These are phyloP conservation scores for Sporothrix inflata DNA, from an alignment of 2,329 filamentous ascomycete genomes.

Conservation along the genomic window DNA sequence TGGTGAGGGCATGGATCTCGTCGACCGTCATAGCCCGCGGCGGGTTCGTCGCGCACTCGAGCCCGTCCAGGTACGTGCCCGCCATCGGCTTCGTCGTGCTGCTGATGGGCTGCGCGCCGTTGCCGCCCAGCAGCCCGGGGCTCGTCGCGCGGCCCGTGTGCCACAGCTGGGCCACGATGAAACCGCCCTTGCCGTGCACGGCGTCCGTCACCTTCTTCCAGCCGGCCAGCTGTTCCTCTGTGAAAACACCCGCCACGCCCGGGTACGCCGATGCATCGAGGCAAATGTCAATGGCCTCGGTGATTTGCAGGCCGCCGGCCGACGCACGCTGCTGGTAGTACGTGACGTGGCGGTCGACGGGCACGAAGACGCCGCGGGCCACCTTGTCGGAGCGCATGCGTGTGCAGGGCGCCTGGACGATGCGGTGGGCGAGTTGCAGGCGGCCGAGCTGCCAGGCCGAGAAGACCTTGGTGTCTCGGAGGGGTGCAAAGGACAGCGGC, in stretches of 20 bases:
- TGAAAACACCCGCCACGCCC: conserved; percentile 30
- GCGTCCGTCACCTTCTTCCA: conserved; percentile 32
- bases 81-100: conserved; percentile 49
- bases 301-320: conserved; percentile 48
- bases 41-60: conserved; percentile 36
- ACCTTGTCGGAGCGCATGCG: conserved; percentile 55
- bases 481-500: conserved; percentile 27
- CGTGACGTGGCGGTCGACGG: conserved; percentile 41
- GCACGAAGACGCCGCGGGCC: conserved; percentile 41
- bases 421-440: conserved; percentile 51
- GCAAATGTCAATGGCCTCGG: conserved; percentile 52
- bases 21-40: conserved; percentile 66
- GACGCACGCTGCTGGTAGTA: conserved; percentile 52
- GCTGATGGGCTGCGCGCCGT: conserved; percentile 40
- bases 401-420: conserved; percentile 48
- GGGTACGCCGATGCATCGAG: conserved; percentile 34
- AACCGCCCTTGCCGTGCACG: conserved; percentile 32
- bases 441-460: conserved; percentile 50
- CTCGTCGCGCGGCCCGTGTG: conserved; percentile 44
- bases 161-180: conserved; percentile 54
- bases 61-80: conserved; percentile 38
- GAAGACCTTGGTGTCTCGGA: conserved; percentile 31
- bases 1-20: conserved; percentile 66
- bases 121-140: conserved; percentile 44
- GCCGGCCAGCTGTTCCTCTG: conserved; percentile 28